phyloP scores from a whole-genome alignment of 2,329 filamentous ascomycete genomes.

The Talaromyces funiculosus region DNA sequence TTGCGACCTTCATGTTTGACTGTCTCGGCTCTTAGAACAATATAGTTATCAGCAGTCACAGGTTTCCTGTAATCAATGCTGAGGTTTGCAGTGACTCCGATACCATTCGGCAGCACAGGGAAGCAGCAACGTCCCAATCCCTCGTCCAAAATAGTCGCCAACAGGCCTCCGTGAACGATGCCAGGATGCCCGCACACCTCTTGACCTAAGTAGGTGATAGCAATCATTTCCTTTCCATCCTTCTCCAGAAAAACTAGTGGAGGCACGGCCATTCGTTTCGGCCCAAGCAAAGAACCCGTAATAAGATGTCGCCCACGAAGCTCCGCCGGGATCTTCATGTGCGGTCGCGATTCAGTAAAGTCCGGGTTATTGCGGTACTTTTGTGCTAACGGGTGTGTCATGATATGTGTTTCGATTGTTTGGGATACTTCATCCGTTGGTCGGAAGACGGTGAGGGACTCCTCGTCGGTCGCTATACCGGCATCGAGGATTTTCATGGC shows the following conservation, averaged over 20 bases:
- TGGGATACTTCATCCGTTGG: constrained; percentile 49
- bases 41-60: constrained; percentile 65
- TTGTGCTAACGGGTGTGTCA: constrained; percentile 66
- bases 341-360: constrained; percentile 72
- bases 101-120: constrained; percentile 78
- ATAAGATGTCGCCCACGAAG: constrained; percentile 73
- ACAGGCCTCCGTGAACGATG: constrained; percentile 81
- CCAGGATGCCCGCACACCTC: constrained; percentile 85
- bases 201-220: constrained; percentile 69
- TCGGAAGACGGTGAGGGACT: constrained; percentile 63
- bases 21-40: constrained; percentile 74
- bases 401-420: constrained; percentile 67
- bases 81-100: constrained; percentile 76
- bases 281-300: constrained; percentile 69
- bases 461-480: constrained; percentile 58
- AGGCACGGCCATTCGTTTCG: constrained; percentile 71
- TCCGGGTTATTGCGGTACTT: constrained; percentile 61
- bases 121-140: constrained; percentile 85
- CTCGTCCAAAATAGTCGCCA: constrained; percentile 92
- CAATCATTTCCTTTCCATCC: constrained; percentile 62
- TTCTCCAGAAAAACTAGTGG: constrained; percentile 71
- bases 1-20: constrained; percentile 86
- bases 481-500: constrained; percentile 31
- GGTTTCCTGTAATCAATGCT: constrained; percentile 78
- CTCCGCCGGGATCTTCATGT: constrained; percentile 72